Evolutionary conservation across 116 monocot species (phyloP), one percentile per base, ranked within the genome.

Genomic region (Dioscorea cayenensis): DNA sequence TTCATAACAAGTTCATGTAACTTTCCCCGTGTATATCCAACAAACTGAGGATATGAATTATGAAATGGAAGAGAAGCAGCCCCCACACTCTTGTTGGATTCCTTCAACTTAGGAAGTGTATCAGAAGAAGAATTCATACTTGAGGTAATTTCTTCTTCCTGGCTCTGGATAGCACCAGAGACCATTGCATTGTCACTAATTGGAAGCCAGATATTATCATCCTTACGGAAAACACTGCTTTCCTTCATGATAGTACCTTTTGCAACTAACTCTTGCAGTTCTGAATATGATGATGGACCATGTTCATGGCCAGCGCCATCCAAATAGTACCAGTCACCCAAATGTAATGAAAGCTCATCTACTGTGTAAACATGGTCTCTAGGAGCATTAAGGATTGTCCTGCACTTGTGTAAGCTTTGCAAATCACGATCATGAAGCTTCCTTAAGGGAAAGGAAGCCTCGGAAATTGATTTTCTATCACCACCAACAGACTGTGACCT

Each of bases 1-100:
- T 87, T 99, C 99, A 99, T 99, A 59, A 94, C 89, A 65, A 99
- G 84, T 70, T 94, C 99, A 82, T 99, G 94, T 64, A 99, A 75
- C 77, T 89, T 99, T 32, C 99, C 99, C 74, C 84, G 81, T 28
- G 77, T 85, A 78, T 89, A 99, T 17, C 94, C 99, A 75, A 91
- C 78, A 71, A 91, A 99, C 66, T 99, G 99, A 32, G 99, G 99
- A 75, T 94, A 79, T 36, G 32, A 72, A 22, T 36, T 43, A 49
- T 91, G 88, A 74, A 99, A 94, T 67, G 80, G 75, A 71, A 49
- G 19, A 66, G 78, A 78, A 50, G 75, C 59, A 38, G 17, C n/a
- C 37, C 72, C 60, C 11, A 7, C 32, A n/a, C 38, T 70, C 60
- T 29, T 49, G 28, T 55, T 16, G 19, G 29, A 28, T 61, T 50